Evolutionary conservation across 768 basidiomycete genomes (phyloP), one percentile per base, ranked within the genome.

Genomic region (Suillus discolor): DNA sequence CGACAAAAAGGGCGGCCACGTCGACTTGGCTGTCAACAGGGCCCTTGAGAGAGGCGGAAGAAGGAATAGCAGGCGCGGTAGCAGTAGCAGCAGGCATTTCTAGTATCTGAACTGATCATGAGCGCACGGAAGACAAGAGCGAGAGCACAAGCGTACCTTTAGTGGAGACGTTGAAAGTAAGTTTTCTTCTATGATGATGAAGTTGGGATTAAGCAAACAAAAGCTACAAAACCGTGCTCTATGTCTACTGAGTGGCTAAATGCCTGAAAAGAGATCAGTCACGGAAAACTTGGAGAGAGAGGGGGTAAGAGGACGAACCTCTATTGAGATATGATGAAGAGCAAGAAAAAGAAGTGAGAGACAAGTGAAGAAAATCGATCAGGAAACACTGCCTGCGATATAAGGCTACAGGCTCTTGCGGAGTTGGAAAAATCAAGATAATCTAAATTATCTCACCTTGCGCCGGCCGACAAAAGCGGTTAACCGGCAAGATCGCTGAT

Each of bases 41-140:
- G 65, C 89, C 86, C 82, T 93, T 93, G 80, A 93, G 88, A 66
- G 86, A 85, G 72, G 86, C 88, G 66, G 91, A 86, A 68, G 86
- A 80, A 71, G 90, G 84, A 67, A 81, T 31, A 75, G 84, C 79
- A 80, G 80, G 70, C 75, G 87, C 77, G 72, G 87, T 79, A 72
- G 92, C 87, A 67, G 89, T 89, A 79, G 87, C 86, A 81, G 92
- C 88, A 69, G 92, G 91, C 92, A 94, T 94, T 80, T 88, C 83
- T 82, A 79, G 75, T 72, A 80, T 86, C 86, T 89, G 68, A 9
- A 49, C 47, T 61, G 39, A 55, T 28, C 55, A 42, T 64, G 67
- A 64, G 68, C 66, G 57, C 20, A 61, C 7, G 15, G 13, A 39
- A 68, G 66, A 62, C 51, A 65, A 39, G 6, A 31, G 18, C 25